Base-by-base conservation (phyloP, 805 yeast species). In the Kuraishia ogatae region DNA sequence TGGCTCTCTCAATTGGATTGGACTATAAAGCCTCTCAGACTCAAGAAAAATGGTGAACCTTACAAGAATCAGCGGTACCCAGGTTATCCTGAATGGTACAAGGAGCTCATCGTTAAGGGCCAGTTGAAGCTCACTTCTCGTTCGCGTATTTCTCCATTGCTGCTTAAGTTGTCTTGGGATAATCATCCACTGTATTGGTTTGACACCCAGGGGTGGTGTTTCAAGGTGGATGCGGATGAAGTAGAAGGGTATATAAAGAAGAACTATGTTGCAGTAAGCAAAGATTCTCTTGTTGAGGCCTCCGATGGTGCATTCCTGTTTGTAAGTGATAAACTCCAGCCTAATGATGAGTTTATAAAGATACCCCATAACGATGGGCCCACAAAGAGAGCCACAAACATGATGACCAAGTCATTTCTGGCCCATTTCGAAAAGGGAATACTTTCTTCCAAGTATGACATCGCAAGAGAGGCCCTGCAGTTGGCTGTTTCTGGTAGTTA, bases 11-110 rank as follows among this genome's bases (percentile, higher is more conserved):
- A 96, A 67, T 73, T 94, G 56, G 90, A 94, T 67, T 94, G 99
- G 99, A 79, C 83, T 0, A 71, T 85, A 1, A 75, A 74, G 35
- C 85, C 87, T 1, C 66, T 78, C 0, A 77, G 82, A 53, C 59
- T 82, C 48, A 88, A 85, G 15, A 89, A 89, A 64, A 75, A 79
- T 46, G 96, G 94, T 1, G 71, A 70, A 2, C 88, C 89, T 1
- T 77, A 73, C 23, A 87, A 89, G 54, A 82, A 80, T 24, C 96
- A 89, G 67, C 90, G 81, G 61, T 65, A 89, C 51, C 96, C 96
- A 0, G 98, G 97, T 0, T 89, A 78, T 62, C 99, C 99, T 0
- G 86, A 86, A 60, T 94, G 99, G 99, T 96, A 89, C 67, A 80
- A 87, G 57, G 83, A 82, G 24, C 64, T 81, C 43, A 71, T 74